phyloP scores from a whole-genome alignment of 805 yeast species.

The Cyberlindnera lachancei region DNA sequence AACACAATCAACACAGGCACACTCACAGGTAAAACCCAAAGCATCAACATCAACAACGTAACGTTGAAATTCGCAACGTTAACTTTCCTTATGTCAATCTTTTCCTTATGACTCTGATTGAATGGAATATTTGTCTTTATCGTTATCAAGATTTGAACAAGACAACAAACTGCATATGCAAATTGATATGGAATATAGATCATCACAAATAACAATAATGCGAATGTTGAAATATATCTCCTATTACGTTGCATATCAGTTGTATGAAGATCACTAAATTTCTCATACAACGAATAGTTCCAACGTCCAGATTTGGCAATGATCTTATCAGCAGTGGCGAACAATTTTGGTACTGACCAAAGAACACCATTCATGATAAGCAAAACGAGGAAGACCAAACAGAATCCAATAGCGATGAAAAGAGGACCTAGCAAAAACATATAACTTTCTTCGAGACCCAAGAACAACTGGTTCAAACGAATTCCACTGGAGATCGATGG shows the following conservation, averaged over 20 bases:
- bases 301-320: too few species aligned
- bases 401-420: constrained; percentile 39
- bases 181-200: constrained; percentile 76
- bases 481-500: constrained; percentile 37
- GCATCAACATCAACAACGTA: constrained; percentile 58
- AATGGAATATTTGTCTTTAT: constrained; percentile 25
- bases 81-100: constrained; percentile 10
- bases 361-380: constrained; percentile 2
- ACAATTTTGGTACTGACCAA: constrained; percentile 1
- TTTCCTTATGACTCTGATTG: constrained; percentile 10
- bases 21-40: constrained; percentile 75
- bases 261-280: constrained; percentile 1
- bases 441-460: constrained; percentile 56
- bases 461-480: constrained; percentile 47
- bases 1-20: constrained; percentile 75
- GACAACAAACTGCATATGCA: constrained; percentile 53
- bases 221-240: constrained; percentile 9
- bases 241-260: constrained; percentile 8
- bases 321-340: background rate
- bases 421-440: constrained; percentile 55
- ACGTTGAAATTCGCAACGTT: constrained; percentile 50
- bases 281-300: background rate
- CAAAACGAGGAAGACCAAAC: constrained; percentile 34
- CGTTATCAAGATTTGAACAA: constrained; percentile 51
- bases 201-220: constrained; percentile 40